Conservation (phyloP, 768 basidiomycete species). For the Boletus rubropictus region DNA sequence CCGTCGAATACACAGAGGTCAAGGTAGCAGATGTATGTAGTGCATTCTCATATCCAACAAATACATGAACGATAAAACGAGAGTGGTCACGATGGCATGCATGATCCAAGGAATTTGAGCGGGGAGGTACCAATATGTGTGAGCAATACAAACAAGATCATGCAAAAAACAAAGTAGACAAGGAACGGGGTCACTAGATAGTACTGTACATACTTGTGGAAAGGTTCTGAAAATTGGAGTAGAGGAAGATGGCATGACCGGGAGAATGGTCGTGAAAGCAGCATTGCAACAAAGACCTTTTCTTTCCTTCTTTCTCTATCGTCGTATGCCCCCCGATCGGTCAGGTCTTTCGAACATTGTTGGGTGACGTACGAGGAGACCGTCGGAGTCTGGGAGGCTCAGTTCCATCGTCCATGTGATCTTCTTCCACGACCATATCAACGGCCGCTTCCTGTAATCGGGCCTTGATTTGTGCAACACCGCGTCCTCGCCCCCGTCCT, state of each 20-base stretch:
- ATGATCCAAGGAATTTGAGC: slow-evolving; percentile 10
- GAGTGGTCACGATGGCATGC: slow-evolving; percentile 7
- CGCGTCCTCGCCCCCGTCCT: slow-evolving; percentile 23
- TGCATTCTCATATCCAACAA: slow-evolving; percentile 5
- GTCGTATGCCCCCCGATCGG: neutral
- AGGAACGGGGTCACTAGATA: slow-evolving; percentile 11
- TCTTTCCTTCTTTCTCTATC: neutral
- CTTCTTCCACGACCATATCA: slow-evolving; percentile 28
- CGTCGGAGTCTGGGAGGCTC: slow-evolving; percentile 28
- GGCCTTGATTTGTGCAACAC: slow-evolving; percentile 11
- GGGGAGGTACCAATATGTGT: slow-evolving; percentile 2
- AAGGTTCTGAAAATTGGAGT: slow-evolving; percentile 3
- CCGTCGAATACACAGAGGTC: neutral
- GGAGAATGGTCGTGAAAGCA: slow-evolving; percentile 1
- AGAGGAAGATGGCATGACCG: slow-evolving; percentile 1
- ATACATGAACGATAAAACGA: slow-evolving; percentile 20
- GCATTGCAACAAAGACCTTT: neutral
- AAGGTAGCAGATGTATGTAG: neutral
- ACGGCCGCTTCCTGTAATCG: slow-evolving; percentile 23
- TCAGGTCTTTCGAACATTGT: slow-evolving; percentile 26
- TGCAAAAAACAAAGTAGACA: slow-evolving; percentile 4
- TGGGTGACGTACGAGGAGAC: slow-evolving; percentile 31
- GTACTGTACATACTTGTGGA: neutral
- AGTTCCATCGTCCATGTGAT: slow-evolving; percentile 23
- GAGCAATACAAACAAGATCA: slow-evolving; percentile 11